Evolutionary conservation across 306 rosid species (phyloP), one percentile per base, ranked within the genome.

Genomic region (Fragaria iinumae): DNA sequence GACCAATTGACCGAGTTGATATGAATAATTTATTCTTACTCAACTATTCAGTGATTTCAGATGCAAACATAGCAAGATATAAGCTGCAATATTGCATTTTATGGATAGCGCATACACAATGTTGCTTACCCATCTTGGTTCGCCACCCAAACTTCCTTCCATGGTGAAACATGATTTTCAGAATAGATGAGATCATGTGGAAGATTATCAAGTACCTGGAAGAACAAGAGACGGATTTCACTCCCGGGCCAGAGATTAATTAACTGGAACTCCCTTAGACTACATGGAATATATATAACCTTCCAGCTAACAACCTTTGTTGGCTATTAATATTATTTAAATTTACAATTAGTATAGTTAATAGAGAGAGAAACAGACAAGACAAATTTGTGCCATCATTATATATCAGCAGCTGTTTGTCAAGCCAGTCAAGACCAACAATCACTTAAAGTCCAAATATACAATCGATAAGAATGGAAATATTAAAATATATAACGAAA

Each of bases 121-220:
- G 59, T 39, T 70, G 77, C 88, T 71, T 88, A 95, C 98, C 82
- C 83, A 21, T 88, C 89, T 57, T 66, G 82, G 75, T 86, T 92
- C 85, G 87, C 86, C 65, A 95, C 92, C 98, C 98, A 95, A 43
- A 89, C 97, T 90, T 94, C 98, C 90, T 83, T 89, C 98, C 95
- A 95, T 13, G 97, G 80, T 71, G 96, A 88, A 80, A 77, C 88
- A 81, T 95, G 98, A 88, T 81, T 89, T 85, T 87, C 91, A 44
- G 97, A 87, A 81, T 87, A 90, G 83, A 95, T 78, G 65, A 90
- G 95, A 90, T 95, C 97, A 71, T 95, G 98, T 12, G 98, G 98
- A 87, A 95, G 95, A 84, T 95, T 95, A 88, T 95, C 98, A 66
- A 95, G 95, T 62, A 95, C 98, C 98, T 95, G 84, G 77, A 79